Evolutionary conservation across 2,329 filamentous ascomycete species (phyloP), one percentile per base, ranked within the genome.

Genomic region (Lachnellula subtilissima): DNA sequence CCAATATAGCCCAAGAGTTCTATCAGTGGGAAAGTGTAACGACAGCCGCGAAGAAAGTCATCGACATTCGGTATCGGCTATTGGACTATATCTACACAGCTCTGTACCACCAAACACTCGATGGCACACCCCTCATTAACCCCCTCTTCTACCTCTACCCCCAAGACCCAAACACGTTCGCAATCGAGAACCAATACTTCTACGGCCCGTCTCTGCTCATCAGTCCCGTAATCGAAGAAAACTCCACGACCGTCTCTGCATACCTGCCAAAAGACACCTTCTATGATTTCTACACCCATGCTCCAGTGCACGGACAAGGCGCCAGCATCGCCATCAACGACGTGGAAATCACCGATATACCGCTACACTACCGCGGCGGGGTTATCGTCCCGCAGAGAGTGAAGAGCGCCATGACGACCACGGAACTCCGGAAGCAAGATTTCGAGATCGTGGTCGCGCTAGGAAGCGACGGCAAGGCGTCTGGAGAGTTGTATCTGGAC

Each of bases 51-150:
- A 80, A 79, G 54, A 85, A 82, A 56, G 86, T 84, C 17, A 90
- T 92, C 64, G 79, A 80, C 32, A 84, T 85, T 48, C 81, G 89
- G n/a, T 92, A 92, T 73, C 78, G 81, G 35, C 76, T 92, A n/a
- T 76, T 92, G 12, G 88, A 91, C 65, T 92, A 92, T 73, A 78
- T 89, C 57, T 92, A 93, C 75, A 91, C 88, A 1, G 82, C 84
- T 0, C 76, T 91, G 63, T 76, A 85, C 67, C 55, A 56, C 72
- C 81, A 89, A 68, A 79, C 77, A 32, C 65, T 75, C 17, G 78
- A 80, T 45, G 89, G 89, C 36, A 79, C 78, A 1, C 87, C 89
- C 0, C 75, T 85, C 60, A 74, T 91, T 53, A 84, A 83, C 63
- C 88, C 89, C 0, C 71, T 91, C 54, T 90, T 88, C 72, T 93